Conservation (phyloP, 2,329 filamentous ascomycete genomes). For the Exophiala phaeomuriformis region DNA sequence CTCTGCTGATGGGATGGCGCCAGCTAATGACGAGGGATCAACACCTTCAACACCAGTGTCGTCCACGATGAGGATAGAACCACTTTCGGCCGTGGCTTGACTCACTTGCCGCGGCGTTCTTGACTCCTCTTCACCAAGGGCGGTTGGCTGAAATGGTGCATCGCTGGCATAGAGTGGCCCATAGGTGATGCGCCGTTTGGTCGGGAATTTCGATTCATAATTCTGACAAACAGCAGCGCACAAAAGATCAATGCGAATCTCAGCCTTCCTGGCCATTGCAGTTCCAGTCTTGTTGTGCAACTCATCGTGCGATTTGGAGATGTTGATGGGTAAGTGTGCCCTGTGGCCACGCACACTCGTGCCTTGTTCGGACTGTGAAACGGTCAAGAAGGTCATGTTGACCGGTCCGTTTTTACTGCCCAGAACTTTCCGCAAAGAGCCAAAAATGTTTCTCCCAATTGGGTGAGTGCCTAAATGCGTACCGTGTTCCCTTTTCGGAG, state of each 20-base stretch:
- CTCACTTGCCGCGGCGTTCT: constrained; percentile 37
- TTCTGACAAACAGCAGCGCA: constrained; percentile 72
- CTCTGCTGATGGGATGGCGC: constrained; percentile 27
- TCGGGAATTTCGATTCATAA: constrained; percentile 65
- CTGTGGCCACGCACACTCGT: constrained; percentile 28
- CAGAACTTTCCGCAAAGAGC: constrained; percentile 74
- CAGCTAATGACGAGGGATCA: constrained; percentile 34
- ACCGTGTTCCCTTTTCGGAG: constrained; percentile 9
- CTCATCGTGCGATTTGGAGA: constrained; percentile 40
- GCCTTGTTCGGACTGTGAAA: constrained; percentile 21
- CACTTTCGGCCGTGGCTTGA: constrained; percentile 69
- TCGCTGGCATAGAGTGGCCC: constrained; percentile 14
- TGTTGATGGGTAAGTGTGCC: constrained; percentile 38
- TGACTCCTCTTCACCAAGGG: not conserved
- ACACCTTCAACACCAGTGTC: constrained; percentile 32
- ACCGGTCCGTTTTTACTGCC: constrained; percentile 49
- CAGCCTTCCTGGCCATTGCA: constrained; percentile 35
- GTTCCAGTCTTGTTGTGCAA: constrained; percentile 37
- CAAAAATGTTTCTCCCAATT: constrained; percentile 78
- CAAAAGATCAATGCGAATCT: constrained; percentile 70
- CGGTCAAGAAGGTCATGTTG: constrained; percentile 22
- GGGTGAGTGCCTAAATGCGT: constrained; percentile 35
- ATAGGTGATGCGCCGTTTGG: constrained; percentile 20
- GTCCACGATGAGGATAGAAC: constrained; percentile 84
- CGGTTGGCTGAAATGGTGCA: constrained; percentile 4